These are phyloP conservation scores for Bipolaris bicolor DNA, from an alignment of 2,329 filamentous ascomycete genomes.

Conservation along the genomic window DNA sequence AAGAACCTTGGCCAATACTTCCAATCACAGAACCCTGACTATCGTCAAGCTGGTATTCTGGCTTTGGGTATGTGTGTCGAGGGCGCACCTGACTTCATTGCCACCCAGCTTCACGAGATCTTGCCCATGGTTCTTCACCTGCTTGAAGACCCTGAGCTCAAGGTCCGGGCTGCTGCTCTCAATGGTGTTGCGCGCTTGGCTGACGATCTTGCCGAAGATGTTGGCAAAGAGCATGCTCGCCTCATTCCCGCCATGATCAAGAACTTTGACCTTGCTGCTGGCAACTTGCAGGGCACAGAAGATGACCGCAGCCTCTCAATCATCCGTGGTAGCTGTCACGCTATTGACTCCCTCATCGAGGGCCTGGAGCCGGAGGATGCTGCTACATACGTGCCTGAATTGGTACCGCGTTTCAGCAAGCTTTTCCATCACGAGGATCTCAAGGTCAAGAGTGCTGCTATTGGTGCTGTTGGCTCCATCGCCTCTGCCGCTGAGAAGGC, in stretches of 20 bases:
- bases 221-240: slow-evolving; percentile 81
- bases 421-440: slow-evolving; percentile 84
- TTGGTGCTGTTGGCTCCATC: slow-evolving; percentile 88
- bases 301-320: slow-evolving; percentile 81
- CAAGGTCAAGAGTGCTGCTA: slow-evolving; percentile 87
- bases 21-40: slow-evolving; percentile 73
- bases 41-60: slow-evolving; percentile 88
- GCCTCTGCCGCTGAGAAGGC: slow-evolving; percentile 81
- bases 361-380: slow-evolving; percentile 82
- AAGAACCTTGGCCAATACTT: slow-evolving; percentile 86
- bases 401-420: slow-evolving; percentile 83
- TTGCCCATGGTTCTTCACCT: slow-evolving; percentile 84
- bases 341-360: slow-evolving; percentile 89
- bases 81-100: slow-evolving; percentile 96
- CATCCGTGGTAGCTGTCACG: slow-evolving; percentile 86
- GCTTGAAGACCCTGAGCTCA: slow-evolving; percentile 80
- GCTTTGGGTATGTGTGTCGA: slow-evolving; percentile 93
- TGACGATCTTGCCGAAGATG: slow-evolving; percentile 90
- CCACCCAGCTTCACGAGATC: slow-evolving; percentile 85
- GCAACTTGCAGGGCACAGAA: slow-evolving; percentile 66
- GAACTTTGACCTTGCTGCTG: slow-evolving; percentile 83
- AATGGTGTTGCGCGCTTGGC: slow-evolving; percentile 88
- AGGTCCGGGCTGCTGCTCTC: slow-evolving; percentile 85
- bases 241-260: slow-evolving; percentile 84
- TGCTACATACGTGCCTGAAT: slow-evolving; percentile 77